phyloP scores from a whole-genome alignment of 2,329 filamentous ascomycete species.

The Fusarium sp. region DNA sequence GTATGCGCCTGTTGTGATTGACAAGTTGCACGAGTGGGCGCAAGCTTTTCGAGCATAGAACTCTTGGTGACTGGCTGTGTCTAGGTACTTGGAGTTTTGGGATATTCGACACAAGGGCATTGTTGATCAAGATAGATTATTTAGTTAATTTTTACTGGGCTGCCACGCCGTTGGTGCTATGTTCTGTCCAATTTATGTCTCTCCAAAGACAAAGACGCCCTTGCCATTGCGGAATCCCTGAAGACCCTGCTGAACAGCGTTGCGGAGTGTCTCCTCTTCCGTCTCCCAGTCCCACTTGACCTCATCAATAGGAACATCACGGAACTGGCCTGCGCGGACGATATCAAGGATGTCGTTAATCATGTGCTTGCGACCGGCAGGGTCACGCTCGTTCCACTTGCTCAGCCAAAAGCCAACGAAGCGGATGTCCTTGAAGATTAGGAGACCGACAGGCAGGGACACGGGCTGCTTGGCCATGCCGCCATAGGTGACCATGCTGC shows the following conservation, averaged over 20 bases:
- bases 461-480: constrained; percentile 94
- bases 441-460: constrained; percentile 80
- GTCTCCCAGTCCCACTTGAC: constrained; percentile 88
- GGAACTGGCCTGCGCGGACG: constrained; percentile 81
- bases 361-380: constrained; percentile 79
- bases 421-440: constrained; percentile 93
- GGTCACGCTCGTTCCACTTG: constrained; percentile 83
- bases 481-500: constrained; percentile 90
- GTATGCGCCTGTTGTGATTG: constrained; percentile 93
- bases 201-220: constrained; percentile 85
- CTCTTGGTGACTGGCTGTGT: not conserved
- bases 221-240: constrained; percentile 89
- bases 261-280: constrained; percentile 73
- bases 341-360: constrained; percentile 87
- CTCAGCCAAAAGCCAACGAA: constrained; percentile 97
- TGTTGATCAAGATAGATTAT: not conserved
- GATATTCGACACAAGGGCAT: not conserved
- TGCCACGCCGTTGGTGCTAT: not conserved
- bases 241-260: constrained; percentile 84
- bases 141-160: not conserved
- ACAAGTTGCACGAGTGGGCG: constrained; percentile 92
- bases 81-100: constrained; percentile 11
- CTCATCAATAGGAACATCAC: constrained; percentile 84
- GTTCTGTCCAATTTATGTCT: constrained; percentile 56
- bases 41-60: constrained; percentile 84